Conservation (phyloP, 768 basidiomycete genomes). For the Paxillus involutus region DNA sequence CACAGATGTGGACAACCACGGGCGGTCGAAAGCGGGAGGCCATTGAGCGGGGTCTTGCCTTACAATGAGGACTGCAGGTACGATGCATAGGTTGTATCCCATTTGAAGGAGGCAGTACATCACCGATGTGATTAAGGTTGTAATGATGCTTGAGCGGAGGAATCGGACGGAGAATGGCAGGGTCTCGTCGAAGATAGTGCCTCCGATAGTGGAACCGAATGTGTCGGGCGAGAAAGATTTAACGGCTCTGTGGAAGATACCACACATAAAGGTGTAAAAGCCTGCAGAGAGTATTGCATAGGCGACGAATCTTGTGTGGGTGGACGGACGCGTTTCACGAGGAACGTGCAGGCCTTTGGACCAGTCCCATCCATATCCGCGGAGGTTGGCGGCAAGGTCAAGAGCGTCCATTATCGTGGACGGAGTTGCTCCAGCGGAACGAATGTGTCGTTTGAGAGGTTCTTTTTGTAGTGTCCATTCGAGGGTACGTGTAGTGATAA, state of each 20-base stretch:
- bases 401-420: slow-evolving; percentile 36
- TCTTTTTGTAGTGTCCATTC: slow-evolving; percentile 14
- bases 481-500: slow-evolving; percentile 10
- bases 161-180: slow-evolving; percentile 27
- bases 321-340: slow-evolving; percentile 40
- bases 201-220: slow-evolving; percentile 20
- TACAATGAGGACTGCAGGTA: slow-evolving; percentile 28
- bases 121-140: slow-evolving; percentile 41
- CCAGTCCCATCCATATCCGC: slow-evolving; percentile 66
- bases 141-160: slow-evolving; percentile 42
- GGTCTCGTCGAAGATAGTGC: slow-evolving; percentile 20
- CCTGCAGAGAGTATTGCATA: slow-evolving; percentile 35
- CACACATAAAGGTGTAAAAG: slow-evolving; percentile 39
- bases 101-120: slow-evolving; percentile 46
- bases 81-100: slow-evolving; percentile 22
- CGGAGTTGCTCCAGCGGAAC: slow-evolving; percentile 1
- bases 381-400: slow-evolving; percentile 51
- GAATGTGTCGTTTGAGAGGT: slow-evolving; percentile 12
- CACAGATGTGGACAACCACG: slow-evolving; percentile 37
- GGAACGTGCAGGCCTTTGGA: slow-evolving; percentile 33
- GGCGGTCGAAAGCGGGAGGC: slow-evolving; percentile 34
- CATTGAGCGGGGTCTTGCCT: slow-evolving; percentile 29
- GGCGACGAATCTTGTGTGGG: slow-evolving; percentile 37
- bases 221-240: slow-evolving; percentile 45
- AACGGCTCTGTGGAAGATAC: slow-evolving; percentile 44